Evolutionary conservation across 129 eudicot genomes (phyloP).

Genomic region (Ambrosia artemisiifolia): DNA sequence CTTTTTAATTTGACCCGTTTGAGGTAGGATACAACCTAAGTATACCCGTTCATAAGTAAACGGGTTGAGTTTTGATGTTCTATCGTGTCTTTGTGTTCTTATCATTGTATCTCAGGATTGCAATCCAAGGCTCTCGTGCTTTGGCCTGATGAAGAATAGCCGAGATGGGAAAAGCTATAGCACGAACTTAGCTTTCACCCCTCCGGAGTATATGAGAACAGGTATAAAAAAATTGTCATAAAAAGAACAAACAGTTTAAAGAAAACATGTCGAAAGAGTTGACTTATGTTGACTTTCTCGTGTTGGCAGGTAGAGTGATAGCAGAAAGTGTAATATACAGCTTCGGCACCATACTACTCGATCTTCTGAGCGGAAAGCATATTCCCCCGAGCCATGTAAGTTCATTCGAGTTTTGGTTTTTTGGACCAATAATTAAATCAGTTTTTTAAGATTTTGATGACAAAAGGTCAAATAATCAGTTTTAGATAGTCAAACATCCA

Average conservation of each 20-base stretch:
- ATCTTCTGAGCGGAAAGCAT: slow-evolving; percentile 92
- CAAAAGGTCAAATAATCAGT: neutral
- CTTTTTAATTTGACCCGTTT: neutral
- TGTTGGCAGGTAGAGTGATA: slow-evolving; percentile 74
- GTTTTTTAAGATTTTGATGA: neutral
- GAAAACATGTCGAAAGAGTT: neutral
- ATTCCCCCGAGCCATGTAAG: slow-evolving; percentile 83
- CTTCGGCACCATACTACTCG: slow-evolving; percentile 86
- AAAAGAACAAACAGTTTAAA: neutral
- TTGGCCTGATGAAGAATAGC: slow-evolving; percentile 93
- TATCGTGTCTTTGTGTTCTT: slow-evolving; percentile 2
- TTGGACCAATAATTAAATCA: neutral
- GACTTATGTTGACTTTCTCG: slow-evolving; percentile 4
- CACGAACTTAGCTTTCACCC: slow-evolving; percentile 90
- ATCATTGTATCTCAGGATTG: slow-evolving; percentile 52
- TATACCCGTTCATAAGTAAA: neutral
- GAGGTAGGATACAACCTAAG: neutral
- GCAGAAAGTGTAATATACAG: slow-evolving; percentile 88
- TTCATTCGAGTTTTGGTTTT: neutral
- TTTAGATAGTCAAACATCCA: neutral
- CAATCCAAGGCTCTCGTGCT: slow-evolving; percentile 89
- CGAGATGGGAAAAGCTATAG: slow-evolving; percentile 96
- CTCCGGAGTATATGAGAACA: slow-evolving; percentile 90
- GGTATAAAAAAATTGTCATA: slow-evolving; percentile 37
- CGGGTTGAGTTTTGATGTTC: neutral